Base-by-base conservation (phyloP, 371 early-diverging fungal species). In the Mortierella sp. region DNA sequence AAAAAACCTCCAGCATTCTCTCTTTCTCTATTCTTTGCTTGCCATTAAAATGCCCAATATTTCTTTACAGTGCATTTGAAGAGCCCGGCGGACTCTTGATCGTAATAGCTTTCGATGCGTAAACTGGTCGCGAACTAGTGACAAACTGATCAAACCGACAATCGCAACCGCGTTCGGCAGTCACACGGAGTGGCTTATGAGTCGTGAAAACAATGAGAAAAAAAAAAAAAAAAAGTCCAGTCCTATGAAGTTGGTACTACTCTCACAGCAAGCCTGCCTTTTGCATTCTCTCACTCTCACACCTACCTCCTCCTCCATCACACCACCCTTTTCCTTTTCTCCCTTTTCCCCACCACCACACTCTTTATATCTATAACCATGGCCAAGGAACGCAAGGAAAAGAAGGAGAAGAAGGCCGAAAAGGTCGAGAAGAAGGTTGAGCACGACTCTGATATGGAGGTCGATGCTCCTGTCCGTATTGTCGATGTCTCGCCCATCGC, bases 401-500 rank as follows among this genome's bases (percentile, higher is more conserved):
- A 85, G 77, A 84, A 83, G 82, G 89, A 90, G 84, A 90, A 90
- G 89, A 90, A 90, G 89, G 83, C 88, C 41, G 79, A 83, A 71
- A 83, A 83, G 83, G 78, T 73, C 41, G 76, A 75, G 55, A 79
- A 75, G 75, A 79, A 75, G 75, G 77, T 60, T 35, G 73, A 77
- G 76, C 58, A 75, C 70, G 87, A 83, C 56, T 83, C 87, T 32
- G 84, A 83, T 72, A 87, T 87, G 87, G 87, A 87, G 75, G 82
- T 81, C 18, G 87, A 87, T 74, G 71, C 88, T n/a, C 73, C 86
- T 35, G 41, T 71, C 72, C 75, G 82, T 71, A 41, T 75, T 18
- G 29, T 85, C 29, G 83, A 86, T 44, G 78, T 96, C 72, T 95
- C 94, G n/a, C 93, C 96, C 71, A 97, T 99, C 85, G 97, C 99